These are phyloP conservation scores for Naganishia kalamii DNA, from an alignment of 768 basidiomycete genomes.

Conservation along the genomic window DNA sequence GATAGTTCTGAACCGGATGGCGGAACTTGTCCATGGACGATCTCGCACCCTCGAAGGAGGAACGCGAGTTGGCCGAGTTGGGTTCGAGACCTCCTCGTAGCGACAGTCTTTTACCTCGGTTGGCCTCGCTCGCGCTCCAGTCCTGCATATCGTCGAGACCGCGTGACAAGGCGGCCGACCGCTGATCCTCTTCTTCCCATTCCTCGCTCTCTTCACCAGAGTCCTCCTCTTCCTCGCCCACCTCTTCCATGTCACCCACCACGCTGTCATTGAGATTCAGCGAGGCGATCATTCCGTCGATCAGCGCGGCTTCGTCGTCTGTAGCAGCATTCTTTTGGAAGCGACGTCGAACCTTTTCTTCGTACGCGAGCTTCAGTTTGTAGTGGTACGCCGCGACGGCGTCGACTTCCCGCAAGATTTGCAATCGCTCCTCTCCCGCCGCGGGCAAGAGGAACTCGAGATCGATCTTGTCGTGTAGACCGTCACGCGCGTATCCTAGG, in stretches of 20 bases:
- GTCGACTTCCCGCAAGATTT: slow-evolving; percentile 79
- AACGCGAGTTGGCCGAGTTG: not conserved
- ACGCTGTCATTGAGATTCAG: slow-evolving; percentile 72
- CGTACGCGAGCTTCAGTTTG: slow-evolving; percentile 83
- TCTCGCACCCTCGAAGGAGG: slow-evolving; percentile 12
- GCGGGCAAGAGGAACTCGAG: slow-evolving; percentile 88
- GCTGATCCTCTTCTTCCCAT: slow-evolving; percentile 18
- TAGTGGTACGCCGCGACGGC: slow-evolving; percentile 86
- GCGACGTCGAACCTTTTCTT: slow-evolving; percentile 79
- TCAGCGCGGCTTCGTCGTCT: slow-evolving; percentile 77
- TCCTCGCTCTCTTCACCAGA: slow-evolving; percentile 42
- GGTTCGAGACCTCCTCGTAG: not conserved
- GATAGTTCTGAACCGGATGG: slow-evolving; percentile 28
- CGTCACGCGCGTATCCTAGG: slow-evolving; percentile 81
- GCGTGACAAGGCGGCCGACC: slow-evolving; percentile 7
- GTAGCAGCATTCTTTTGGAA: slow-evolving; percentile 64
- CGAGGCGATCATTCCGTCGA: slow-evolving; percentile 73
- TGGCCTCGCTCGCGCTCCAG: not conserved
- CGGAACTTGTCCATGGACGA: slow-evolving; percentile 28
- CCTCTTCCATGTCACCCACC: slow-evolving; percentile 54
- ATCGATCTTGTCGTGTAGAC: slow-evolving; percentile 64
- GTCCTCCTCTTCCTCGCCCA: slow-evolving; percentile 55
- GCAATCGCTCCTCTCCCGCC: slow-evolving; percentile 64
- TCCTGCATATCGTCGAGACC: slow-evolving; percentile 7
- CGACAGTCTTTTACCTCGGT: slow-evolving; percentile 1